These are phyloP conservation scores for Ensete glaucum DNA, from an alignment of 176 grass and related monocot genomes.

Conservation along the genomic window DNA sequence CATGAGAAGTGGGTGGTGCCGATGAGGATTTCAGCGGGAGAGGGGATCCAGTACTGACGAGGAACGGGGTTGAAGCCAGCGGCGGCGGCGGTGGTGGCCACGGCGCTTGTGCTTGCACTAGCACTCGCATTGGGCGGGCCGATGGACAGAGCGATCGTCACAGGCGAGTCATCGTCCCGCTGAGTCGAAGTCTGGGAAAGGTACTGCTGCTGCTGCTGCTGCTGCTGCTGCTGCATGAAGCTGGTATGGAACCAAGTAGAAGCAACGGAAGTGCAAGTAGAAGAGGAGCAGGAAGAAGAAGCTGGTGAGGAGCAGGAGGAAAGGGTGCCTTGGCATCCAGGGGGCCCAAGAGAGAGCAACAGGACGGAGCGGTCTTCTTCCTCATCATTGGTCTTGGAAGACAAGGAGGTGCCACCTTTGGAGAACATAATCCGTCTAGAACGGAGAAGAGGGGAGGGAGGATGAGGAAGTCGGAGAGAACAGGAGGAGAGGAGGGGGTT, in stretches of 20 bases:
- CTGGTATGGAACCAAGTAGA: background rate
- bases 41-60: conserved; percentile 82
- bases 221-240: background rate
- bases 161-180: background rate
- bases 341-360: conserved; percentile 14
- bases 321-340: background rate
- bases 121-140: conserved; percentile 3
- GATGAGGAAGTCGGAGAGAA: background rate
- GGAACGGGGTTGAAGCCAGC: background rate
- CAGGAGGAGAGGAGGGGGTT: background rate
- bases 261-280: background rate
- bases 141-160: background rate
- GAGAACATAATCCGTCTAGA: background rate
- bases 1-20: conserved; percentile 79
- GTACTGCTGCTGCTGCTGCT: background rate
- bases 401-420: background rate
- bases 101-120: background rate
- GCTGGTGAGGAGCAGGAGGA: background rate
- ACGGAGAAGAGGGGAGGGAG: background rate
- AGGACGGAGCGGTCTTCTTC: conserved; percentile 4
- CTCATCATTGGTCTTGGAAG: background rate
- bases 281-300: background rate
- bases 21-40: conserved; percentile 83
- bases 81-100: background rate
- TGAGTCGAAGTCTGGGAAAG: background rate